Evolutionary conservation across 805 yeast genomes (phyloP), one percentile per base, ranked within the genome.

Genomic region (Zygotorulaspora danielsina): DNA sequence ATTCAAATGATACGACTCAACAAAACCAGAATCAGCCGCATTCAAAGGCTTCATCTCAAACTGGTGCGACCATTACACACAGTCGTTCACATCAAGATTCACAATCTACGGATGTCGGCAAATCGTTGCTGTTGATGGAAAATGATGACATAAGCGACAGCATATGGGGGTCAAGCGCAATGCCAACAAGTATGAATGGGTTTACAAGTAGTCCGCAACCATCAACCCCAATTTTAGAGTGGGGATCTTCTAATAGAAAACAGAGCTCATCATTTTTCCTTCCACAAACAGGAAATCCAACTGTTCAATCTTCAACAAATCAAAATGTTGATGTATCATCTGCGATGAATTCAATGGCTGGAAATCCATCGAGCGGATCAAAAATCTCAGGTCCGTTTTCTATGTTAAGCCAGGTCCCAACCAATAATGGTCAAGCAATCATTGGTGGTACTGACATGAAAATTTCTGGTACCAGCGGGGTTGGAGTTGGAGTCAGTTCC

Each of bases 71-170:
- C n/a, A 31, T 44, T 13, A 34, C 41, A 17, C 47, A 44, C 31
- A 36, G 39, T 17, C 44, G 40, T 6, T 37, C 48, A 6, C 43
- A 41, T 28, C 48, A 40, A 17, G 48, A 40, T 13, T 28, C 47
- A 6, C 55, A 46, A 27, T 39, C 61, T 10, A 61, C 61, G 41
- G 70, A 66, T 27, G 55, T 57, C 29, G 73, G 75, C 2, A 69
- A 65, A 48, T 66, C 73, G 1, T 53, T 66, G 33, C 47, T 69
- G 20, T 44, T 69, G 36, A 61, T 68, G 70, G 74, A 70, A 41
- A 56, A 53, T 33, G 63, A 58, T 41, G 64, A 58, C 21, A 55
- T 58, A 19, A 61, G 58, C 41, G 64, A 61, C 36, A 59, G 54
- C 38, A 59, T 61, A 21, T 61, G 65, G 65, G 63, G 63, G 2